Base-by-base conservation (phyloP, 1,284 basidiomycete genomes). In the Stereum hirsutum region DNA sequence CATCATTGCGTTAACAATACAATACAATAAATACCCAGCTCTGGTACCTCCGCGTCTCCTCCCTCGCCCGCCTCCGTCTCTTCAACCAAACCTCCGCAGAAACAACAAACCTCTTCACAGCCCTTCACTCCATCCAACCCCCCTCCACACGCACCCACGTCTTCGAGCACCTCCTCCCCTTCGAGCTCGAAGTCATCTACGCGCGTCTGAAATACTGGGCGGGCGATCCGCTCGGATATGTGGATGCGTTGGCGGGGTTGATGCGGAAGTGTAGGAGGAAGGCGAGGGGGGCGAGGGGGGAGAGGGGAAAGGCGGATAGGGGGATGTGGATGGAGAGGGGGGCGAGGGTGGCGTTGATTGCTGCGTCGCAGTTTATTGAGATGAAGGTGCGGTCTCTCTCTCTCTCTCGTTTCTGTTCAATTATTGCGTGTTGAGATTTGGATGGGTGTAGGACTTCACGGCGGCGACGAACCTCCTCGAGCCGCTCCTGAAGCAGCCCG, bases 281-380 rank as follows among this genome's bases (percentile, higher is more conserved):
- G 30, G 11, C 48, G 14, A n/a, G 33, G 10, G 33, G 48, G 24
- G 49, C 49, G 8, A 38, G 49, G 12, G 14, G 17, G 8, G 49
- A 42, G 21, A 40, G 49, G 7, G 7, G 30, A 6, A 45, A 37
- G 23, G 47, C 30, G 2, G 64, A 67, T n/a, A 58, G 67, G 8
- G 70, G 68, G 39, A 84, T 87, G 82, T 90, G 87, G 87, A 78
- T 76, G 48, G 85, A 89, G 59, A 72, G 87, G 39, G 79, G 77
- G 1, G 74, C 81, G 24, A 65, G 84, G 41, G 63, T 88, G 11
- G 76, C 69, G 44, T 57, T 87, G 45, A 85, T 89, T 48, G 70
- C 87, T 37, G 81, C 81, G 6, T 80, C 77, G 23, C 80, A 88
- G 59, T 59, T 89, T 52, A 64, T 82, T 41, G 87, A 50, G 75